A percentile compares a stretch with the other conserved stretches of the same genome.
Evolutionary conservation across 495 filamentous ascomycete genomes (phyloP).

Genomic region (Penicillium crystallinum): DNA sequence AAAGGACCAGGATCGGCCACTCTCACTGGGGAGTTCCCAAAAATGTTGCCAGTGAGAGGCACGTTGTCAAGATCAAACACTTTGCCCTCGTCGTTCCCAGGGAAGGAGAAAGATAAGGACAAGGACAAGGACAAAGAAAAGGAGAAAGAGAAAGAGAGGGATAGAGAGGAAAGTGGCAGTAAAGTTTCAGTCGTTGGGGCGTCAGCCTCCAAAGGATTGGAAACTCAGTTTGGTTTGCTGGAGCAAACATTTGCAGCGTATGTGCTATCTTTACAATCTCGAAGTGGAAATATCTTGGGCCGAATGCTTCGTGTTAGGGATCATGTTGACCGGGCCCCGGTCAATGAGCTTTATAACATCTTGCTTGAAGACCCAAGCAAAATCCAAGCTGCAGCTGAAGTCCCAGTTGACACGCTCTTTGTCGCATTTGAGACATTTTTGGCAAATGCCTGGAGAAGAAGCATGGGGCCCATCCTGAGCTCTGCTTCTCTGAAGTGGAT

Average conservation of each 20-base stretch:
- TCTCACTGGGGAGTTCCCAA: constrained; percentile 36
- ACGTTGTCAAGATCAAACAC: constrained; percentile 38
- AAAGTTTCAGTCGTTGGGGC: constrained; percentile 35
- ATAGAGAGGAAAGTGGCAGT: constrained; percentile 22
- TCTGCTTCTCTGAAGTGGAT: constrained; percentile 58
- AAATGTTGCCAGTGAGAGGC: constrained; percentile 32
- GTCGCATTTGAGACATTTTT: constrained; percentile 93
- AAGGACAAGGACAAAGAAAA: constrained; percentile 21
- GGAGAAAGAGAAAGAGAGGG: constrained; percentile 19
- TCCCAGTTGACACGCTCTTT: constrained; percentile 83
- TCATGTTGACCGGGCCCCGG: constrained; percentile 65
- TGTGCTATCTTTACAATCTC: constrained; percentile 69
- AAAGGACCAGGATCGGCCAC: constrained; percentile 37
- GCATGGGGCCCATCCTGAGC: constrained; percentile 78
- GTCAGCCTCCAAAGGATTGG: constrained; percentile 18
- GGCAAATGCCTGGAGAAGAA: constrained; percentile 78
- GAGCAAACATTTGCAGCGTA: constrained; percentile 87
- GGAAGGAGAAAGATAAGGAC: constrained; percentile 25
- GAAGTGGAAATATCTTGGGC: constrained; percentile 82
- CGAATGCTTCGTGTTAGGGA: constrained; percentile 64
- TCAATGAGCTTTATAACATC: constrained; percentile 89
- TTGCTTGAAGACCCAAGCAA: constrained; percentile 75
- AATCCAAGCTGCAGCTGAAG: constrained; percentile 65
- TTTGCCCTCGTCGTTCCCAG: constrained; percentile 32
- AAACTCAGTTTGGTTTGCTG: constrained; percentile 57